These are phyloP conservation scores for Tylopilus subfusipes DNA, from an alignment of 768 basidiomycete species.

Conservation along the genomic window DNA sequence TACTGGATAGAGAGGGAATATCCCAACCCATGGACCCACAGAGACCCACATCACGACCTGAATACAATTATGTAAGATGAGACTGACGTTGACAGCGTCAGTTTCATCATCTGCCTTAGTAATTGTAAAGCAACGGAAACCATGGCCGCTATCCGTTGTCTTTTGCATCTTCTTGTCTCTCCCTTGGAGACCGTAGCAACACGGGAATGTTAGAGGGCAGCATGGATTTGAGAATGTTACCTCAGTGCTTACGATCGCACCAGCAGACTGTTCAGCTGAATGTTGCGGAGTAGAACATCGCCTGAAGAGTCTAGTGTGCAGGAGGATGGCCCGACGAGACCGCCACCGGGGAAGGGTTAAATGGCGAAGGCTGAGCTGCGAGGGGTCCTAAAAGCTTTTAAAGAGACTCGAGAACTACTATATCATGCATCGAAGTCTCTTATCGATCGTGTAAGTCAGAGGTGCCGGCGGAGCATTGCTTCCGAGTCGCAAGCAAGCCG, in stretches of 20 bases:
- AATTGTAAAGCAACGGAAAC: neutral
- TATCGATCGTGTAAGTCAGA: no score
- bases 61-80: slow-evolving; percentile 17
- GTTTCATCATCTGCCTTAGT: neutral
- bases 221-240: neutral
- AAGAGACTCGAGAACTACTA: no score
- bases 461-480: no score
- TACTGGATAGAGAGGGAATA: neutral
- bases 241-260: neutral
- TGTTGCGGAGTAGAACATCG: neutral
- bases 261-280: neutral
- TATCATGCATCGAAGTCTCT: no score
- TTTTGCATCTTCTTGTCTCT: slow-evolving; percentile 14
- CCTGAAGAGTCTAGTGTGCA: neutral
- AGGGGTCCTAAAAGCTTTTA: no score
- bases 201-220: neutral
- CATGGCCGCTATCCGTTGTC: neutral
- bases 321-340: no score
- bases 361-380: no score
- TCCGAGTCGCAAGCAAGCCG: no score
- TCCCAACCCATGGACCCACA: slow-evolving; percentile 16
- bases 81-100: neutral
- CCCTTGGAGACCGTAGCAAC: slow-evolving; percentile 1
- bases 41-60: slow-evolving; percentile 19
- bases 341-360: no score